Percentiles rank a stretch among this genome's conserved stretches.
These are phyloP conservation scores for Scenedesmus sp. DNA, from an alignment of 163 green algal species.

Conservation along the genomic window DNA sequence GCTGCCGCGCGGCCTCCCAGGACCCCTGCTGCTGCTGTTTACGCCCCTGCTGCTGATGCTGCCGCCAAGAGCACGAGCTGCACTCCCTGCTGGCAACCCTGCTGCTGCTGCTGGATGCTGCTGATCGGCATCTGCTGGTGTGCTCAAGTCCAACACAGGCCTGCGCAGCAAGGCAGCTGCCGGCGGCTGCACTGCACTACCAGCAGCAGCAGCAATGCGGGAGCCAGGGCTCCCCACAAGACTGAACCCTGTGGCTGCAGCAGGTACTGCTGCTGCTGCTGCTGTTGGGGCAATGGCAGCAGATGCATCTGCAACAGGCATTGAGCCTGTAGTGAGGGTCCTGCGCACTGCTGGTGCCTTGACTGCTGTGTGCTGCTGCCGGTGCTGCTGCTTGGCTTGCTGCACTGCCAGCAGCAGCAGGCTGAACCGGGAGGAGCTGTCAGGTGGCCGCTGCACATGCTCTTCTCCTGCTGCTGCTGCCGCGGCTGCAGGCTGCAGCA, in stretches of 20 bases:
- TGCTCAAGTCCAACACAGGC: not conserved
- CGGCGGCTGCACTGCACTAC: not conserved
- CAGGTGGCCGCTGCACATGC: not conserved
- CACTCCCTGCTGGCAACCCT: not conserved
- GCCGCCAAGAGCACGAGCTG: not conserved
- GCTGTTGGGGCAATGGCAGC: not conserved
- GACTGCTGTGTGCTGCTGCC: not conserved
- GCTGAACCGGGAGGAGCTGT: not conserved
- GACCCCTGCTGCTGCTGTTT: not conserved
- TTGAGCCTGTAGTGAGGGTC: not conserved
- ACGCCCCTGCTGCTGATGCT: not conserved
- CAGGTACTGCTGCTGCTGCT: not conserved
- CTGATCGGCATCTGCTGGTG: not conserved
- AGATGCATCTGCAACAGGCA: not conserved
- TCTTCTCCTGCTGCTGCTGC: not conserved
- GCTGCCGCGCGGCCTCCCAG: not conserved
- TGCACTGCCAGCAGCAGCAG: slow-evolving; percentile 31
- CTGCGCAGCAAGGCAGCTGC: not conserved
- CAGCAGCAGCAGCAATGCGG: not conserved
- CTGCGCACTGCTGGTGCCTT: not conserved
- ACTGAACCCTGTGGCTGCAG: too few species aligned
- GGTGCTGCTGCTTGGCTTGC: slow-evolving; percentile 13
- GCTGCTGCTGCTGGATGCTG: not conserved
- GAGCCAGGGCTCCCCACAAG: not conserved
- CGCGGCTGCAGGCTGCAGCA: not conserved